Percentiles rank a stretch among this genome's conserved stretches.
These are phyloP conservation scores for Aschersonia sp. DNA, from an alignment of 2,329 filamentous ascomycete species.

Conservation along the genomic window DNA sequence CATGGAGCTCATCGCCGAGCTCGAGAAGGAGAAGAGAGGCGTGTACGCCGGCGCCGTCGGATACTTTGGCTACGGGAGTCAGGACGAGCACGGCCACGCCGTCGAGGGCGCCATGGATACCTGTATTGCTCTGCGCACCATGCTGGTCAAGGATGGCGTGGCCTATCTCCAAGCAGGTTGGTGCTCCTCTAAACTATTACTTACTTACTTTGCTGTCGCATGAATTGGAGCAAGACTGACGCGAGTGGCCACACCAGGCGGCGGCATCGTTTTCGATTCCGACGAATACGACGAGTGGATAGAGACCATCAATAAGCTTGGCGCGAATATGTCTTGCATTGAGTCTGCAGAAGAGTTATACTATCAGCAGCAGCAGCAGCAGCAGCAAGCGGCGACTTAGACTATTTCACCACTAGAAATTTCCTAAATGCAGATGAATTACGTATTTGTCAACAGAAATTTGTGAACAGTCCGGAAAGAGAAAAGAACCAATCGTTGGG, in stretches of 20 bases:
- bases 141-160: conserved; percentile 83
- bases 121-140: conserved; percentile 68
- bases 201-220: not conserved
- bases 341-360: conserved; percentile 64
- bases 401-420: not conserved
- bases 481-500: too few relatives aligned
- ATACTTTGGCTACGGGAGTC: conserved; percentile 80
- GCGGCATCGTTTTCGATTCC: conserved; percentile 89
- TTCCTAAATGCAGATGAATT: too few relatives aligned
- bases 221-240: not conserved
- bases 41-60: conserved; percentile 93
- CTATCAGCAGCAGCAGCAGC: conserved; percentile 17
- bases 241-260: conserved; percentile 29
- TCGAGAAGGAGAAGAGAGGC: conserved; percentile 87
- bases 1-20: conserved; percentile 92
- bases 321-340: conserved; percentile 81
- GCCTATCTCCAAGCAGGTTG: conserved; percentile 75
- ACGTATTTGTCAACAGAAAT: too few relatives aligned
- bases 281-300: conserved; percentile 89
- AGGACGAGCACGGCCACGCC: conserved; percentile 47
- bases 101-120: conserved; percentile 86
- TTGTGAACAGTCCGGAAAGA: too few relatives aligned
- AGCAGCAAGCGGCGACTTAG: not conserved
- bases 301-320: conserved; percentile 88
- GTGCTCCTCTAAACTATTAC: conserved; percentile 8